Percentiles rank a stretch among this genome's conserved stretches.
These are phyloP conservation scores for Aleurites moluccanus DNA, from an alignment of 441 rosid species.

Conservation along the genomic window DNA sequence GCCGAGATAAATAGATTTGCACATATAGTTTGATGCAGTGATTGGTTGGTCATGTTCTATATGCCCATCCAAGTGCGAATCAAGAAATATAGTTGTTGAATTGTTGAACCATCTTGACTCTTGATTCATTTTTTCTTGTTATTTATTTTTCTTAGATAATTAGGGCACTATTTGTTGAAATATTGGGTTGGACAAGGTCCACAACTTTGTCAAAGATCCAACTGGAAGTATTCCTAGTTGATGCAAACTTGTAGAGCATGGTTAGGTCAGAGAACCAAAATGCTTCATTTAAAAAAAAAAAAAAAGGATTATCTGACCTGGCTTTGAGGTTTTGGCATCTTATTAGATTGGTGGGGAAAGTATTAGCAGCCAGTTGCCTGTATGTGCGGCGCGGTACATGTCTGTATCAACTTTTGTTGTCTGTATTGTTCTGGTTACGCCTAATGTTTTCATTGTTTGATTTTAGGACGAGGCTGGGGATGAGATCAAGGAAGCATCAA, in stretches of 20 bases:
- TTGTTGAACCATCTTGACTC: too few relatives aligned
- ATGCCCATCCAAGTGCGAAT: background rate
- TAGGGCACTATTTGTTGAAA: background rate
- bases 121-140: background rate
- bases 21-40: background rate
- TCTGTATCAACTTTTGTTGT: background rate
- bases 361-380: background rate
- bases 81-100: background rate
- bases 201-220: background rate
- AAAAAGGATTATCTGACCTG: background rate
- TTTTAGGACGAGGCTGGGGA: slow-evolving; percentile 87
- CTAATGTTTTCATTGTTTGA: background rate
- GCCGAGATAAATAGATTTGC: background rate
- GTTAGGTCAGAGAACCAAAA: background rate
- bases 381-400: background rate
- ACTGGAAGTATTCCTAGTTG: background rate
- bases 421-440: background rate
- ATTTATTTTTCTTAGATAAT: background rate
- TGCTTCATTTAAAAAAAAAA: background rate
- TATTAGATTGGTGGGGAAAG: background rate
- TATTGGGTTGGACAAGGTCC: background rate
- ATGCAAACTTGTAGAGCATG: background rate
- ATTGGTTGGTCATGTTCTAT: background rate
- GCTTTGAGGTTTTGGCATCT: background rate
- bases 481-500: slow-evolving; percentile 86